Evolutionary conservation across 192 early-diverging fungal genomes (phyloP).

Genomic region (Podila clonocystis): DNA sequence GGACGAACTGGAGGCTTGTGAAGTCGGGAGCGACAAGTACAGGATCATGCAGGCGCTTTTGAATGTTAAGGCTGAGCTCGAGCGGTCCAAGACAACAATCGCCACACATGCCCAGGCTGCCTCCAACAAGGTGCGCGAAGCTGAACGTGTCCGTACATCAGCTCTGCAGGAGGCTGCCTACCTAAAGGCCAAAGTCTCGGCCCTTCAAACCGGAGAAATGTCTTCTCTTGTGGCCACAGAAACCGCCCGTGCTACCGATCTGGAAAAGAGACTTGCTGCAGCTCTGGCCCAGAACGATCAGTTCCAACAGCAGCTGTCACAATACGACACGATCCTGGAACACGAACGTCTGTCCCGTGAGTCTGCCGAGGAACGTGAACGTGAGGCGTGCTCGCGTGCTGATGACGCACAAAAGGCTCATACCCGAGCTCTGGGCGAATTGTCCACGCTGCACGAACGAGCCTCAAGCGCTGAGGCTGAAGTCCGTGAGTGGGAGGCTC

Average conservation of each 20-base stretch:
- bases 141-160: conserved; percentile 58
- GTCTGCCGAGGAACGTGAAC: conserved; percentile 58
- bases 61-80: conserved; percentile 60
- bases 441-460: conserved; percentile 53
- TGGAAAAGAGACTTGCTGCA: conserved; percentile 54
- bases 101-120: conserved; percentile 57
- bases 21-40: conserved; percentile 58
- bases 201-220: conserved; percentile 51
- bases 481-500: conserved; percentile 45
- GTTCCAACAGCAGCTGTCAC: conserved; percentile 44
- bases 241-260: conserved; percentile 47
- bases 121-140: conserved; percentile 56
- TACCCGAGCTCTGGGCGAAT: conserved; percentile 53
- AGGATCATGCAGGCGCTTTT: conserved; percentile 59
- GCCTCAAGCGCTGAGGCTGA: conserved; percentile 54
- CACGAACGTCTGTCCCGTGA: conserved; percentile 55
- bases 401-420: conserved; percentile 65
- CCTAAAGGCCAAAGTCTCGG: conserved; percentile 60
- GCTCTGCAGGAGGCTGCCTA: conserved; percentile 67
- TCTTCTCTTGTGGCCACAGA: conserved; percentile 52
- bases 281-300: conserved; percentile 54
- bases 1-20: conserved; percentile 45
- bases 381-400: conserved; percentile 53
- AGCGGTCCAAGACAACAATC: conserved; percentile 54
- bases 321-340: conserved; percentile 57